Base-by-base conservation (phyloP, 2,329 filamentous ascomycete genomes). In the Arthroderma sp. region DNA sequence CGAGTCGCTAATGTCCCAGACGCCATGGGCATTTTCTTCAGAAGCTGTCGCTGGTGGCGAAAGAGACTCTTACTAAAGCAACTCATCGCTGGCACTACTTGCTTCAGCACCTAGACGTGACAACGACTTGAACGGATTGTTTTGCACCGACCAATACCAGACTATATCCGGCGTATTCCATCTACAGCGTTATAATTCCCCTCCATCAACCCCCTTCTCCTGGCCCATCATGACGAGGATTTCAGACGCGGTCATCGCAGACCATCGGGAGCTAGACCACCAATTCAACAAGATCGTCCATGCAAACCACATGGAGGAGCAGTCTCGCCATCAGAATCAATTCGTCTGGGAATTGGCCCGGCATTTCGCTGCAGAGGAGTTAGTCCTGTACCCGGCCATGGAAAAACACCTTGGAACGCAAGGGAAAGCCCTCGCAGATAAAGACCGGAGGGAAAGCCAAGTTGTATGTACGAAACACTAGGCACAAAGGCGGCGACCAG, bases 331-430 rank as follows among this genome's bases (percentile, higher is more conserved):
- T 44, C 66, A 69, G 48, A 73, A 74, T 46, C 66, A 70, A 42
- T 71, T 74, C 48, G 67, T 65, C 8, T 74, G 71, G 71, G 69
- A 72, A 48, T 57, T 74, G 1, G 67, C 70, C 29, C 67, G 71
- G 4, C 70, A 74, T 52, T 65, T 68, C 0, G 60, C 73, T 40
- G 68, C 64, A 5, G 70, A 75, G 47, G 72, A 74, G 49, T 53
- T 74, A 41, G 59, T 77, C 5, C 59, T 77, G 0, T 76, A 76
- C 46, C 74, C 74, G 0, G 71, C 68, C 1, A 60, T 77, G 15
- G 71, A 75, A 52, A 67, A 70, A 47, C 55, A 72, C 45, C 46
- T 75, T 7, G 55, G 11, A 61, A 1, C 15, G 15, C 54, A 59
- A 0, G 71, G 72, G 38, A 61, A 64, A 29, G 51, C 54, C 1